A percentile compares a stretch with the other conserved stretches of the same genome.
Evolutionary conservation across 2,329 filamentous ascomycete species (phyloP).

Genomic region (Pseudocercospora fuligena): DNA sequence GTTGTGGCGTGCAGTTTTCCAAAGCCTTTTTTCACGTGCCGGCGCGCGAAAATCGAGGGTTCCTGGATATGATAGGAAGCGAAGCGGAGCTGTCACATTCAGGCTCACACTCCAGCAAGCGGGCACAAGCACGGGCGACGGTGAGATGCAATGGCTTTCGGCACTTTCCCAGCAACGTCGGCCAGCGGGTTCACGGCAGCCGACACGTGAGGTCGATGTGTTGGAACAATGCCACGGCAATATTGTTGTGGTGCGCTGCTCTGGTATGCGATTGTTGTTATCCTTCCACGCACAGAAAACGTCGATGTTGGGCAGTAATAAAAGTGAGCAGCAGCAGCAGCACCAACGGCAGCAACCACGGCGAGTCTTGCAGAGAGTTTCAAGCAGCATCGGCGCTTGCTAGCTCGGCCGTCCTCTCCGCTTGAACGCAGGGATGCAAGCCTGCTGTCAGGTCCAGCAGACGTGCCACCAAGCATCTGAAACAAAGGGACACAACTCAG

Average conservation of each 20-base stretch:
- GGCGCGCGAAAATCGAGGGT: slow-evolving; percentile 58
- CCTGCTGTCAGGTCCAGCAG: background rate
- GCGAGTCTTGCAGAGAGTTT: background rate
- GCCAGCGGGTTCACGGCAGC: background rate
- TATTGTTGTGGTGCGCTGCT: background rate
- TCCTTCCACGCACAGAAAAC: background rate
- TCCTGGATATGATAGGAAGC: background rate
- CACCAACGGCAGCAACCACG: background rate
- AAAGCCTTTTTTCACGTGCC: slow-evolving; percentile 74
- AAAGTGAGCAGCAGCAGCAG: background rate
- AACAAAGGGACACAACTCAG: background rate
- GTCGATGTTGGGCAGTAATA: background rate
- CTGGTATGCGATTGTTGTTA: background rate
- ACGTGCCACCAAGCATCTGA: slow-evolving; percentile 4
- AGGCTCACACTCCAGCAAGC: background rate
- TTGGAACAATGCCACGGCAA: background rate
- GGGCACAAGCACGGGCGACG: background rate
- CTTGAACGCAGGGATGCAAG: background rate
- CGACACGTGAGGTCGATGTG: background rate
- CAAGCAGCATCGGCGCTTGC: background rate
- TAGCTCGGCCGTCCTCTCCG: background rate
- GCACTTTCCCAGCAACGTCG: background rate
- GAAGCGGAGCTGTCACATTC: background rate
- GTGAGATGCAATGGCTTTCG: background rate
- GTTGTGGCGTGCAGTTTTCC: slow-evolving; percentile 66